Conservation (phyloP, 129 eudicot genomes). For the Cynara cardunculus region DNA sequence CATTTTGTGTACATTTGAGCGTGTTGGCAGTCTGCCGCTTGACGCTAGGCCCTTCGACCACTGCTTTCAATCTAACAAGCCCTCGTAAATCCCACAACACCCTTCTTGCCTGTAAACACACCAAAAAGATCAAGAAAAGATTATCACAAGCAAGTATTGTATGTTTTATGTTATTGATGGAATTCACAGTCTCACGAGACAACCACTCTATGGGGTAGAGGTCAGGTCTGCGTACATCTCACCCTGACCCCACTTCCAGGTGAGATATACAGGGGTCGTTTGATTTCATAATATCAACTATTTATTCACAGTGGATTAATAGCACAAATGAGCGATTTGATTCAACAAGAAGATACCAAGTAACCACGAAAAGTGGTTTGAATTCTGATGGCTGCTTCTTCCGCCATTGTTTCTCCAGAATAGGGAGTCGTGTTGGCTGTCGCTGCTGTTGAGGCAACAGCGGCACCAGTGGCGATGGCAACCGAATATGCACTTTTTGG, state of each 20-base stretch:
- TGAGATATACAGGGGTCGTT: neutral
- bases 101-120: conserved; percentile 64
- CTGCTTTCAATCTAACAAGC: conserved; percentile 70
- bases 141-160: neutral
- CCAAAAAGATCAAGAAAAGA: neutral
- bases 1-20: conserved; percentile 65
- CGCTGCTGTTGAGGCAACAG: conserved; percentile 48
- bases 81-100: conserved; percentile 74
- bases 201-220: neutral
- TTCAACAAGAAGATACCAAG: conserved; percentile 39
- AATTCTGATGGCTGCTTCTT: conserved; percentile 68
- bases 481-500: conserved; percentile 45
- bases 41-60: conserved; percentile 66
- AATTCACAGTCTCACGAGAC: neutral
- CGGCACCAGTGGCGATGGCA: conserved; percentile 45
- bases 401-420: conserved; percentile 57
- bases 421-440: conserved; percentile 45
- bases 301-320: neutral
- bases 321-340: neutral
- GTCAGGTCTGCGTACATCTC: neutral
- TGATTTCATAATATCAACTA: neutral
- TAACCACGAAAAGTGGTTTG: conserved; percentile 85
- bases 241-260: too few species aligned
- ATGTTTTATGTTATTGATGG: neutral
- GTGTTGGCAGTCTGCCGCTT: conserved; percentile 77